Evolutionary conservation across 202 grass and related monocot genomes (phyloP), one percentile per base, ranked within the genome.

Genomic region (Schoenoplectus tabernaemontani): DNA sequence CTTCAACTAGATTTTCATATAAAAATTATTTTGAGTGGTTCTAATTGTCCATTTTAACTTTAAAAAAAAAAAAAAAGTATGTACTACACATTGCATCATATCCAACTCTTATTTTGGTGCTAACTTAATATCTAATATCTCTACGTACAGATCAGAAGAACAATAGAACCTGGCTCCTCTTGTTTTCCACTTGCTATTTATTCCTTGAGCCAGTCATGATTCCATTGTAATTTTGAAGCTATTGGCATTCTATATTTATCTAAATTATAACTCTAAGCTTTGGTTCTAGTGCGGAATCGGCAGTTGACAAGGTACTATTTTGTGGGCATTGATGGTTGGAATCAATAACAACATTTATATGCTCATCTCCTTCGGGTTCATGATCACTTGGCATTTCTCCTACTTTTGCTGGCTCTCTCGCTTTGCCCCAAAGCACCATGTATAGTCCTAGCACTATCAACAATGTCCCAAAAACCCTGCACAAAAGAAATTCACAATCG

Each of bases 361-460:
- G 71, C 16, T 87, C 73, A n/a, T 61, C 82, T 17, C 20, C 47
- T 12, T 57, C 41, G 15, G 73, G 70, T 12, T 84, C 81, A n/a
- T n/a, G n/a, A 1, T 47, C 5, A 12, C 42, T 61, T 39, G 78
- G 43, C 48, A 71, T 9, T 77, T 76, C 82, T 17, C 8, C 32
- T 9, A 87, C 84, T 81, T 93, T 92, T 44, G 73, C 64, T 0
- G 63, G 4, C 42, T 97, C 91, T 33, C 87, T 90, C 0, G 78
- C 73, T 73, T 93, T 97, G 0, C 87, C 91, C 94, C 94, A 97
- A 0, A 93, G 87, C 73, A 97, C 94, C 16, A 80, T 70, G 41
- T 97, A 97, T 19, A 97, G 77, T 0, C 91, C 94, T 0, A 44
- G 0, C 72, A 97, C 89, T 65, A 97, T 90, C 44, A 97, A 82